These are phyloP conservation scores for Mucor plumbeus DNA, from an alignment of 371 early-diverging fungal genomes.

Conservation along the genomic window DNA sequence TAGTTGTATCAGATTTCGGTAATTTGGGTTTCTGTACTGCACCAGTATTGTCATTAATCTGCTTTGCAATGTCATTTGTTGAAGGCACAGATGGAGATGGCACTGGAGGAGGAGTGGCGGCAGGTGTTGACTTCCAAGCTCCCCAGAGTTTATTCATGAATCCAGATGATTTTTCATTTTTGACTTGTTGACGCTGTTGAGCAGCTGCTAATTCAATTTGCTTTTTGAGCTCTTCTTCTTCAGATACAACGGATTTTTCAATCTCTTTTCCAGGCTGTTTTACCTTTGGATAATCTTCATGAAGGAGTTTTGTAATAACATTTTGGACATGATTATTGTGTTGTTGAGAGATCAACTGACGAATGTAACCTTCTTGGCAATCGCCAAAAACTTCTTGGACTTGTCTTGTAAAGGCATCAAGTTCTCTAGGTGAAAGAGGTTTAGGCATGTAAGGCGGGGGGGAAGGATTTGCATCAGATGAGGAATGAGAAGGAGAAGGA, in stretches of 20 bases:
- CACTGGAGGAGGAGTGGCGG: conserved; percentile 11
- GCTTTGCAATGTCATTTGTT: conserved; percentile 11
- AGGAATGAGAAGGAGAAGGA: background rate
- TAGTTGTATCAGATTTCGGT: conserved; percentile 42
- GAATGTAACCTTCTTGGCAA: conserved; percentile 67
- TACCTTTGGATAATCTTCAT: conserved; percentile 61
- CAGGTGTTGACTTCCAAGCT: conserved; percentile 16
- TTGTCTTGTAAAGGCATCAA: conserved; percentile 51
- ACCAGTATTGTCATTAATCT: background rate
- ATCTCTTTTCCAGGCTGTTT: conserved; percentile 9
- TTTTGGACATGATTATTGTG: conserved; percentile 61
- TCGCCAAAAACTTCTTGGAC: conserved; percentile 73
- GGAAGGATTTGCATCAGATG: background rate
- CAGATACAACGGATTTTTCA: conserved; percentile 4
- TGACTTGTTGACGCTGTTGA: conserved; percentile 4
- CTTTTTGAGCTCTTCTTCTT: conserved; percentile 20
- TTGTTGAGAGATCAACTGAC: conserved; percentile 57
- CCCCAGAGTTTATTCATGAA: conserved; percentile 30
- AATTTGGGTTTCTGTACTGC: conserved; percentile 35
- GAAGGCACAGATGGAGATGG: background rate
- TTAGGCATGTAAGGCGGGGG: conserved; percentile 18
- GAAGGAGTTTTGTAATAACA: conserved; percentile 66
- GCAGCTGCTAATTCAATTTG: background rate
- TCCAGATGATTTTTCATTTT: conserved; percentile 12
- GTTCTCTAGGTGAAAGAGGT: conserved; percentile 24